A percentile compares a stretch with the other conserved stretches of the same genome.
Conservation (phyloP, 2,329 filamentous ascomycete genomes). For the Colletotrichum costaricense region DNA sequence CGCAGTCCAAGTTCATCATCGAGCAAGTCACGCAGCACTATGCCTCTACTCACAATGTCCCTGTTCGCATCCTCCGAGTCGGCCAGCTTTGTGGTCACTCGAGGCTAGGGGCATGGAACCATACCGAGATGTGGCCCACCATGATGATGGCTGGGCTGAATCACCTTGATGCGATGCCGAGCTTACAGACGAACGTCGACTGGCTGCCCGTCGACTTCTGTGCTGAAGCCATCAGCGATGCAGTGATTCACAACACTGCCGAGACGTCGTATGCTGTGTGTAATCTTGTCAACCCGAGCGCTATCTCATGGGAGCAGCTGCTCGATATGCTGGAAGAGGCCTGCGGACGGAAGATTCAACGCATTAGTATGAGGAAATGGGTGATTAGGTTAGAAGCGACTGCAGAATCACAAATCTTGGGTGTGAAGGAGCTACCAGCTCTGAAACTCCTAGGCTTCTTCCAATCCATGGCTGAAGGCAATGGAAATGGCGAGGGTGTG, state of each 20-base stretch:
- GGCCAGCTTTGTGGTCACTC: slow-evolving; percentile 27
- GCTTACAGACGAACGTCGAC: slow-evolving; percentile 9
- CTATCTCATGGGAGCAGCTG: neutral
- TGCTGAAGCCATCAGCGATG: neutral
- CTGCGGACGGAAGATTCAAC: neutral
- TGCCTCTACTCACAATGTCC: neutral
- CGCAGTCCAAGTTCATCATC: slow-evolving; percentile 25
- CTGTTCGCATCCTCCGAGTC: slow-evolving; percentile 2
- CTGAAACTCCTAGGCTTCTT: slow-evolving; percentile 21
- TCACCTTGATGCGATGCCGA: slow-evolving; percentile 1
- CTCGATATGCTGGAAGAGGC: neutral
- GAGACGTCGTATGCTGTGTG: neutral
- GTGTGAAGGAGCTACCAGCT: neutral
- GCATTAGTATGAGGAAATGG: slow-evolving; percentile 1
- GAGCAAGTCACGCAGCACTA: slow-evolving; percentile 19
- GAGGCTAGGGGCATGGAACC: neutral
- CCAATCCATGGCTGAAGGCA: slow-evolving; percentile 1
- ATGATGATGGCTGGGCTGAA: slow-evolving; percentile 17
- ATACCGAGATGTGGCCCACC: slow-evolving; percentile 27
- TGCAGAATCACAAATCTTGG: neutral
- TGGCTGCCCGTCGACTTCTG: slow-evolving; percentile 27
- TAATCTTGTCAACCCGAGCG: neutral
- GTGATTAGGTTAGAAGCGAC: neutral
- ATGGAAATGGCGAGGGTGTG: slow-evolving; percentile 8
- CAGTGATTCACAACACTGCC: neutral